Evolutionary conservation across 305 asterid species (phyloP).

Genomic region (Solanum chacoense): DNA sequence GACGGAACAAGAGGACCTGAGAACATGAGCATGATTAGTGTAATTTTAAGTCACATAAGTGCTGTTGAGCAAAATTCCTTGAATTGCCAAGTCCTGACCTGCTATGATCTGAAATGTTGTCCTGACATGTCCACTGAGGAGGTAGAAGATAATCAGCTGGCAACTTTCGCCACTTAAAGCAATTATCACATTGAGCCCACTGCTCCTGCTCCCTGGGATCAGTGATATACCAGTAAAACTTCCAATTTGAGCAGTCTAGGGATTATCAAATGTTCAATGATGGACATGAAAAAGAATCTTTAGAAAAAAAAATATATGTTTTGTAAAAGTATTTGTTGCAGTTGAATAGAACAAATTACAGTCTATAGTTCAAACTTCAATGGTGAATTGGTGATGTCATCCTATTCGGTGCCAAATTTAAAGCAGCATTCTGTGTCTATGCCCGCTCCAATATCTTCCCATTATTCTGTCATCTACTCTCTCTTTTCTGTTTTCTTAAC

Average conservation of each 20-base stretch:
- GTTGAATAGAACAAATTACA: neutral
- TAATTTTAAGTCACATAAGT: constrained; percentile 3
- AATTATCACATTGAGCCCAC: constrained; percentile 86
- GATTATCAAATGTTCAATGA: neutral
- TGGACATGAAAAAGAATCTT: neutral
- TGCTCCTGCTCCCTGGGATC: constrained; percentile 76
- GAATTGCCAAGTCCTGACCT: constrained; percentile 29
- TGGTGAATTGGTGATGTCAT: neutral
- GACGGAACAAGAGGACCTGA: constrained; percentile 70
- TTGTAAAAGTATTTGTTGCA: neutral
- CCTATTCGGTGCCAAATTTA: neutral
- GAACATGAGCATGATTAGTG: constrained; percentile 7
- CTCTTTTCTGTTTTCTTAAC: neutral
- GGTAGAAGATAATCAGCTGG: constrained; percentile 74
- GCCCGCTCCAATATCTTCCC: neutral
- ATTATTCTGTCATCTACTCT: neutral
- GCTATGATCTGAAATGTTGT: constrained; percentile 36
- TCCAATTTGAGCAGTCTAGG: neutral
- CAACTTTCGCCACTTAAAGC: constrained; percentile 77
- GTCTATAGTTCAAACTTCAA: neutral
- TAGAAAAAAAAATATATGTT: neutral
- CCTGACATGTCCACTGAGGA: constrained; percentile 80
- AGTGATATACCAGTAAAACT: neutral
- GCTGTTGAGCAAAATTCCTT: neutral
- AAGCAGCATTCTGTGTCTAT: neutral